Evolutionary conservation across 2,329 filamentous ascomycete genomes (phyloP), one percentile per base, ranked within the genome.

Genomic region (Stachybotrys chlorohalonatus): DNA sequence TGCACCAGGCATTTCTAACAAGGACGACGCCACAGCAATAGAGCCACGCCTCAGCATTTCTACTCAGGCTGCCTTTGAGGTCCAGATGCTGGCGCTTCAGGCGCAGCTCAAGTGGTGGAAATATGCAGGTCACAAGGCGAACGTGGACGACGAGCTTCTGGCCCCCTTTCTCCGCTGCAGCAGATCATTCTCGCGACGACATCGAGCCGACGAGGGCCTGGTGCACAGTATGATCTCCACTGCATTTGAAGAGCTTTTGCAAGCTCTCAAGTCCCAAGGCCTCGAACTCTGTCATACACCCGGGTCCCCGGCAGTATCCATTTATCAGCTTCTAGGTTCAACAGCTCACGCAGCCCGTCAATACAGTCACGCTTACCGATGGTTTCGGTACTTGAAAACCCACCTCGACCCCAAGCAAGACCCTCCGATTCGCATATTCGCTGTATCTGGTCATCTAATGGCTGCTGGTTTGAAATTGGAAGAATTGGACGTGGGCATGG

Each of bases 91-190:
- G 1, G 86, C 83, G 9, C 75, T 92, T 46, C 75, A 77, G 30
- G 73, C 79, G 7, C 79, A 86, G 32, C 68, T 85, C n/a, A 71
- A 74, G 47, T 89, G 83, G 79, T 90, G 87, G 86, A 73, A 69
- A 47, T 62, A 89, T 55, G 79, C 79, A 7, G 75, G 77, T 1
- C 84, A 89, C 61, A 67, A 78, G 56, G 80, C 79, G 1, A 78
- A 86, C 55, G 65, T 79, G 5, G 79, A 84, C 42, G 84, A 83
- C 55, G 86, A 90, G 13, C 68, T 91, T 7, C 63, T 86, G n/a
- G 74, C 81, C 1, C 86, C 87, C 0, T 79, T 89, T 51, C 76
- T 79, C 0, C 81, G 80, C 52, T 90, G 83, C 58, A 61, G 88
- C 16, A 72, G 76, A 9, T 79, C 86, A 1, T 87, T 85, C 59